Conservation (phyloP, 2,329 filamentous ascomycete genomes). For the Zopfia rhizophila region DNA sequence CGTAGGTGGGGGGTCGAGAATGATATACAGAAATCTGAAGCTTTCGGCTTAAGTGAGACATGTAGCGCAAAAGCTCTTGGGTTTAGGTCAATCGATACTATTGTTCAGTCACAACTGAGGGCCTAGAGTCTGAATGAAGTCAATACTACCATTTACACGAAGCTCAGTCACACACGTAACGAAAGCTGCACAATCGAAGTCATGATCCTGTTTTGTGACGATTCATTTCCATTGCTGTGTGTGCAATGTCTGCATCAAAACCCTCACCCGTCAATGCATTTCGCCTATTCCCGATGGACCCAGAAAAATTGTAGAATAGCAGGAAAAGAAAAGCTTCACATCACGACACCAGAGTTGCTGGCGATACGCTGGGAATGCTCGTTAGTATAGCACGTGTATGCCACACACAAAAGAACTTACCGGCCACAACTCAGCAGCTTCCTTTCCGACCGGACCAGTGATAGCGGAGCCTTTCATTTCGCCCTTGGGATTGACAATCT, state of each 20-base stretch:
- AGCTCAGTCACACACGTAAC: too few relatives aligned
- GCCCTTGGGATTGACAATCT: conserved; percentile 99
- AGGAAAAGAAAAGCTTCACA: conserved; percentile 73
- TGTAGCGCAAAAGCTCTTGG: too few relatives aligned
- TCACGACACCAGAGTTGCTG: conserved; percentile 99
- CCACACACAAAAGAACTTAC: conserved; percentile 65
- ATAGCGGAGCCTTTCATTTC: conserved; percentile 99
- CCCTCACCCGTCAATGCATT: conserved; percentile 53
- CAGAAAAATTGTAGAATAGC: conserved; percentile 51
- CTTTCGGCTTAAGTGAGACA: too few relatives aligned
- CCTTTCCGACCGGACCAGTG: conserved; percentile 98
- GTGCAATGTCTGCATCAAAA: conserved; percentile 47
- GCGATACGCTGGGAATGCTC: conserved; percentile 83
- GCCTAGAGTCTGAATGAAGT: too few relatives aligned
- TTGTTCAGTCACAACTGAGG: too few relatives aligned
- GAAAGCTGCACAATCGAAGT: too few relatives aligned
- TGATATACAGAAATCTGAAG: too few relatives aligned
- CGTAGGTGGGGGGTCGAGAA: too few relatives aligned
- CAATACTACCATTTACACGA: too few relatives aligned
- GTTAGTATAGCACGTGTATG: conserved; percentile 41
- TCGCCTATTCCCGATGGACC: conserved; percentile 51
- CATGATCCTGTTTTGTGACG: conserved; percentile 49
- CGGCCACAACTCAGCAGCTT: conserved; percentile 99
- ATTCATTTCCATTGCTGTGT: conserved; percentile 48
- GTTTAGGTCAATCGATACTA: too few relatives aligned